Base-by-base conservation (phyloP, 2,329 filamentous ascomycete species). In the Arachnopeziza araneosa region DNA sequence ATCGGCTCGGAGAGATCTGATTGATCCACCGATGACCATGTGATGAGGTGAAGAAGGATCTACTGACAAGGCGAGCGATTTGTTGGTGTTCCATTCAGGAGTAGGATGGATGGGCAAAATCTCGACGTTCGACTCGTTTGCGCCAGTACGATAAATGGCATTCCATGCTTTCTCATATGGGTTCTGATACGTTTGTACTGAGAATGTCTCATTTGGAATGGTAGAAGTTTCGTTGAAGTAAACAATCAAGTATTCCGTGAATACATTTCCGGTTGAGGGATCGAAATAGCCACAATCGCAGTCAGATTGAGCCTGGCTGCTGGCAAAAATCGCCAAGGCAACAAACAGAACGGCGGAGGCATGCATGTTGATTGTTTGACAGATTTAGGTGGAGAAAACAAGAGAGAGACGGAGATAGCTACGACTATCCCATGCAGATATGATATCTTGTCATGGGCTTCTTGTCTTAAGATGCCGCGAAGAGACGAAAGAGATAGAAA, bases 161-260 rank as follows among this genome's bases (percentile, higher is more conserved):
- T 77, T 78, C 76, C 77, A 80, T 52, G 77, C 75, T 61, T 75
- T 77, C 56, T 80, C 78, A 60, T 76, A 77, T 24, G 71, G 72
- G 66, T 80, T 72, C 54, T 70, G 67, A 64, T 75, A 81, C 23
- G 73, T 66, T 59, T 77, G 72, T 7, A 73, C 67, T 8, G 75
- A 55, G 58, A 80, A 77, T 19, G 74, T 70, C 7, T 71, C 60
- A 2, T 66, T 57, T 21, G 73, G 71, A 14, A 76, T 58, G 19
- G 57, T 68, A 8, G 65, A 65, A 1, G 78, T 77, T 61, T 80
- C 79, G 64, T 81, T 81, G 73, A 81, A 81, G 68, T 80, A 81
- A 4, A 77, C 70, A 54, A 80, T 77, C 24, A 78, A 72, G 8
- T 75, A 75, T 52, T 81, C 78, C 0, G 78, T 81, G 63, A 75